A percentile compares a stretch with the other conserved stretches of the same genome.
phyloP scores from a whole-genome alignment of 495 filamentous ascomycete species.

The Xylona heveae region DNA sequence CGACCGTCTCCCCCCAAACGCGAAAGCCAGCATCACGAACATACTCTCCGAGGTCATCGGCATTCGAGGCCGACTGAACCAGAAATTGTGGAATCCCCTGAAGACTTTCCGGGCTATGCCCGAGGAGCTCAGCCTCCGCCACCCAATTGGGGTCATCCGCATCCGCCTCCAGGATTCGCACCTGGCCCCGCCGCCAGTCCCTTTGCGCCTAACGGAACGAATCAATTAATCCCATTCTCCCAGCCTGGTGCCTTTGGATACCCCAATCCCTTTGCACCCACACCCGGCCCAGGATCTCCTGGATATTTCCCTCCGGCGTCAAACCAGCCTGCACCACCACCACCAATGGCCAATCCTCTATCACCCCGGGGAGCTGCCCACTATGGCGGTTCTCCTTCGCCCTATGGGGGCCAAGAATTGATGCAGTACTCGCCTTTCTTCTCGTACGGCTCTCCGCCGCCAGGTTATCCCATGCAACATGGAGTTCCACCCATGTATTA shows the following conservation, averaged over 20 bases:
- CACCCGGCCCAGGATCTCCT: constrained; percentile 10
- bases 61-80: constrained; percentile 28
- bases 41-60: constrained; percentile 20
- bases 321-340: too few relatives aligned
- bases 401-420: constrained; percentile 26
- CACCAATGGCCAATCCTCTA: constrained; percentile 13
- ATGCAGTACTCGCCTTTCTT: constrained; percentile 26
- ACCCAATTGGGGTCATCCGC: constrained; percentile 15
- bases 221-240: constrained; percentile 13
- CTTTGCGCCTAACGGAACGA: constrained; percentile 18
- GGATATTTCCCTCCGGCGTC: too few relatives aligned
- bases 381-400: constrained; percentile 11
- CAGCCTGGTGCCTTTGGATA: constrained; percentile 18
- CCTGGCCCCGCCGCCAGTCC: constrained; percentile 5
- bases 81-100: constrained; percentile 30
- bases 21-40: constrained; percentile 8
- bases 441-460: constrained; percentile 12
- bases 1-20: constrained; percentile 14
- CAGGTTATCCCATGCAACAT: constrained; percentile 5
- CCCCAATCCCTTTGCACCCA: constrained; percentile 18
- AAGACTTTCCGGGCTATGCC: constrained; percentile 18
- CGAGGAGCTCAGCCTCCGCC: constrained; percentile 11
- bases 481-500: constrained; percentile 5
- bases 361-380: constrained; percentile 7
- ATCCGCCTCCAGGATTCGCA: too few relatives aligned